phyloP scores from a whole-genome alignment of 1,139 yeast genomes.

The Taiozyma sp. region DNA sequence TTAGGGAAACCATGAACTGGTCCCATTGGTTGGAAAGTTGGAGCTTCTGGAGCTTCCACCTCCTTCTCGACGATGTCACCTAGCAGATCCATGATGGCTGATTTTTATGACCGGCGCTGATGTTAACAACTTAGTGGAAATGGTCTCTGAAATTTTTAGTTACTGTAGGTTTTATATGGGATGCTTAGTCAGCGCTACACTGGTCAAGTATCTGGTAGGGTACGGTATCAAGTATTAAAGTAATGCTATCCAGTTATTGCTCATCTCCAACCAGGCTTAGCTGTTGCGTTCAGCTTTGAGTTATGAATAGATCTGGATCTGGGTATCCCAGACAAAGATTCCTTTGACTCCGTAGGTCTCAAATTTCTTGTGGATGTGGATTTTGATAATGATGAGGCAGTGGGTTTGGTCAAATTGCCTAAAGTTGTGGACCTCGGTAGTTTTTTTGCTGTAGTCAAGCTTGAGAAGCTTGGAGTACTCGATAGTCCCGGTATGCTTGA shows the following conservation, averaged over 20 bases:
- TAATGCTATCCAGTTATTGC: neutral
- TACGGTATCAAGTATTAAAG: neutral
- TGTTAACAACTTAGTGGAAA: neutral
- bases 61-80: constrained; percentile 78
- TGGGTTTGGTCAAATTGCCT: constrained; percentile 17
- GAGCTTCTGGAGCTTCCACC: constrained; percentile 32
- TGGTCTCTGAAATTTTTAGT: neutral
- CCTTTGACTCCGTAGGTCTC: neutral
- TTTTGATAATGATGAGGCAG: constrained; percentile 18
- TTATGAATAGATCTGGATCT: constrained; percentile 12
- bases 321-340: constrained; percentile 6
- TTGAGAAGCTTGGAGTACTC: constrained; percentile 10
- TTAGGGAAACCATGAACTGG: constrained; percentile 17
- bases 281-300: constrained; percentile 1
- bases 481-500: neutral
- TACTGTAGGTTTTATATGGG: neutral
- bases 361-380: constrained; percentile 15
- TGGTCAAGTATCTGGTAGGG: neutral
- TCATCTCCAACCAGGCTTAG: constrained; percentile 21
- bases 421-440: constrained; percentile 20
- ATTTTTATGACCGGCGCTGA: neutral
- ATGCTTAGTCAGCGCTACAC: neutral
- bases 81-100: constrained; percentile 53
- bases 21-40: constrained; percentile 2
- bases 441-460: constrained; percentile 10